A percentile compares a stretch with the other conserved stretches of the same genome.
Evolutionary conservation across 768 basidiomycete species (phyloP).

Genomic region (Pleurotus tuoliensis): DNA sequence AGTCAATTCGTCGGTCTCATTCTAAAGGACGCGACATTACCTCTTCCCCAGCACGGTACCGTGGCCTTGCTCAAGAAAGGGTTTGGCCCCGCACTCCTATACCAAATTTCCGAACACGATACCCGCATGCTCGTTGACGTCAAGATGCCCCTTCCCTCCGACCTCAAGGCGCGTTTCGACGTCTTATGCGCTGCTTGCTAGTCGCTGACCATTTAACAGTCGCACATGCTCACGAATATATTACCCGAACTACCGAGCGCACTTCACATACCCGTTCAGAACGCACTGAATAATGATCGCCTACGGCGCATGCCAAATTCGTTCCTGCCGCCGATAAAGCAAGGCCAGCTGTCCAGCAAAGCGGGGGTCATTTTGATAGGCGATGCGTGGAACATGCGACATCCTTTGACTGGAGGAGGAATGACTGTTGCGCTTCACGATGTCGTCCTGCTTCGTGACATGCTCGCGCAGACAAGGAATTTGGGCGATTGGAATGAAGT

Average conservation of each 20-base stretch:
- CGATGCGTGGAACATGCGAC: conserved; percentile 99
- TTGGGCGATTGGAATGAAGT: conserved; percentile 50
- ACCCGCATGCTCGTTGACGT: conserved; percentile 94
- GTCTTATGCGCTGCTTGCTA: neutral
- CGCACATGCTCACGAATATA: conserved; percentile 67
- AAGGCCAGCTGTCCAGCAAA: conserved; percentile 47
- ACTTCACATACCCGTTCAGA: conserved; percentile 60
- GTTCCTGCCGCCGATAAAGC: conserved; percentile 79
- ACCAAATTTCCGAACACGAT: conserved; percentile 86
- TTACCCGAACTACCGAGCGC: conserved; percentile 77
- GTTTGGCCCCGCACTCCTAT: conserved; percentile 85
- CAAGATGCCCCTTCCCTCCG: conserved; percentile 75
- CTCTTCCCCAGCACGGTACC: conserved; percentile 77
- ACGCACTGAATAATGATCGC: conserved; percentile 74
- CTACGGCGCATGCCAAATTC: conserved; percentile 94
- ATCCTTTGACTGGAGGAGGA: conserved; percentile 95
- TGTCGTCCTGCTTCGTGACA: conserved; percentile 64
- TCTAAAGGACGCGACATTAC: conserved; percentile 70
- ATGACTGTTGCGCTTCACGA: conserved; percentile 97
- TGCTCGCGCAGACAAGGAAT: conserved; percentile 47
- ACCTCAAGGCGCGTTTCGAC: conserved; percentile 60
- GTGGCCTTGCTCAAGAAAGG: conserved; percentile 71
- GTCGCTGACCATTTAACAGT: conserved; percentile 28
- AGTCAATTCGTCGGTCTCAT: conserved; percentile 86
- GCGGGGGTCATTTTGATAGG: conserved; percentile 83